phyloP scores from a whole-genome alignment of 129 eudicot genomes.

The Helichrysum umbraculigerum region DNA sequence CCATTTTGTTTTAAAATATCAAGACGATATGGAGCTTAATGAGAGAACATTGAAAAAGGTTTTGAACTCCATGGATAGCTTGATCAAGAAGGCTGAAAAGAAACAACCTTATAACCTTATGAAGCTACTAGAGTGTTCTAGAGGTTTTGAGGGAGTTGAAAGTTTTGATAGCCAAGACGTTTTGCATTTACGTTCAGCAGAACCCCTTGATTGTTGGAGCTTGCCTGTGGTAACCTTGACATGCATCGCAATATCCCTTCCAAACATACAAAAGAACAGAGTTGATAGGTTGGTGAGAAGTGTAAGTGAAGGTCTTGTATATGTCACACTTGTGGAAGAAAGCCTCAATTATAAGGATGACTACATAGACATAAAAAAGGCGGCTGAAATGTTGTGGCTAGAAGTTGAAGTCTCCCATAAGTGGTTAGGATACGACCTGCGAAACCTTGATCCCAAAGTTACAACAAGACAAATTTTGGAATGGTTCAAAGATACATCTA shows the following conservation, averaged over 20 bases:
- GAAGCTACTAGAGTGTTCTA: slow-evolving; percentile 13
- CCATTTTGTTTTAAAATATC: slow-evolving; percentile 13
- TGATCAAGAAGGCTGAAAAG: slow-evolving; percentile 18
- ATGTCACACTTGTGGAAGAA: slow-evolving; percentile 31
- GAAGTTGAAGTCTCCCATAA: slow-evolving; percentile 19
- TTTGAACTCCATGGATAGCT: neutral
- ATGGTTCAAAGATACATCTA: slow-evolving; percentile 4
- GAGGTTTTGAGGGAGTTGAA: slow-evolving; percentile 26
- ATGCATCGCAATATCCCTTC: slow-evolving; percentile 26
- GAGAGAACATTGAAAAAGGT: slow-evolving; percentile 16
- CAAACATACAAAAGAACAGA: neutral
- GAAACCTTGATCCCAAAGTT: neutral
- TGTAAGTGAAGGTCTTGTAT: slow-evolving; percentile 31
- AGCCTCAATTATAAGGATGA: slow-evolving; percentile 1
- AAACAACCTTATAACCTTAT: slow-evolving; percentile 19
- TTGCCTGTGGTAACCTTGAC: slow-evolving; percentile 27
- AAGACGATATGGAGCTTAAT: slow-evolving; percentile 23
- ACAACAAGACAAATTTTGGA: neutral
- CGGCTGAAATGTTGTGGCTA: slow-evolving; percentile 23
- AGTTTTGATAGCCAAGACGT: slow-evolving; percentile 13
- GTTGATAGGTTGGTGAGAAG: slow-evolving; percentile 16
- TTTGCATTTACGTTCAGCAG: neutral
- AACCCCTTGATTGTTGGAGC: slow-evolving; percentile 28
- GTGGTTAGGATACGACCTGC: slow-evolving; percentile 9
- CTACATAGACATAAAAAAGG: neutral